Conservation (phyloP, 805 yeast species). For the Ascoidea tarda region DNA sequence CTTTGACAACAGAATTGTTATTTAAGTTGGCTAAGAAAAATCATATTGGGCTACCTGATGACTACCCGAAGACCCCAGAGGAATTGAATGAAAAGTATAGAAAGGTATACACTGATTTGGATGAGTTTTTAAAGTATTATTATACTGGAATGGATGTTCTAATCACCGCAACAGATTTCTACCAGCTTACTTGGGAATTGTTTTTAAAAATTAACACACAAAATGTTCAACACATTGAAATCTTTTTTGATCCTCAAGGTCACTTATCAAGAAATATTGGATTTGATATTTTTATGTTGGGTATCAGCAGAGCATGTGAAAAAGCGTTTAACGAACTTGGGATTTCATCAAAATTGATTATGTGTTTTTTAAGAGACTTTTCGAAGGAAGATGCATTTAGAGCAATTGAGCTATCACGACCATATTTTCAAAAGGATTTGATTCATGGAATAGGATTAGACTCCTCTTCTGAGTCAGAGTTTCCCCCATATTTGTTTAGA, state of each 20-base stretch:
- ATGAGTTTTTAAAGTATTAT: conserved; percentile 67
- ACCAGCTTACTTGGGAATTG: conserved; percentile 64
- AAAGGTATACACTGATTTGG: conserved; percentile 43
- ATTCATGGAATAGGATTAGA: conserved; percentile 71
- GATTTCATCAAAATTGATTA: conserved; percentile 56
- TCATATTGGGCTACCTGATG: conserved; percentile 40
- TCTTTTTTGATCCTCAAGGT: conserved; percentile 77
- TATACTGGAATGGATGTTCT: conserved; percentile 75
- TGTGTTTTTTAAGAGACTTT: conserved; percentile 72
- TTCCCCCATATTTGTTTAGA: conserved; percentile 57
- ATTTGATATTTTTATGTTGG: conserved; percentile 45
- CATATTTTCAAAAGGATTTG: conserved; percentile 38
- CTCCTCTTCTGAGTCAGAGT: conserved; percentile 57
- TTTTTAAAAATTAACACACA: conserved; percentile 43
- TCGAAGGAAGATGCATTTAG: conserved; percentile 44
- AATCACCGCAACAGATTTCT: conserved; percentile 55
- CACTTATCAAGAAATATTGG: conserved; percentile 47
- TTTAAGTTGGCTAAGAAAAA: conserved; percentile 51
- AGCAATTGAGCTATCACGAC: conserved; percentile 38
- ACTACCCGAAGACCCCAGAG: conserved; percentile 46
- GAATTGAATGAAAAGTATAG: conserved; percentile 45
- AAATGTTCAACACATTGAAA: conserved; percentile 53
- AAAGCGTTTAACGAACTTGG: conserved; percentile 46
- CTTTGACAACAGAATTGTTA: conserved; percentile 61
- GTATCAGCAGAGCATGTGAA: conserved; percentile 55